Evolutionary conservation across 805 yeast genomes (phyloP), one percentile per base, ranked within the genome.

Genomic region (Ogataea degrootiae): DNA sequence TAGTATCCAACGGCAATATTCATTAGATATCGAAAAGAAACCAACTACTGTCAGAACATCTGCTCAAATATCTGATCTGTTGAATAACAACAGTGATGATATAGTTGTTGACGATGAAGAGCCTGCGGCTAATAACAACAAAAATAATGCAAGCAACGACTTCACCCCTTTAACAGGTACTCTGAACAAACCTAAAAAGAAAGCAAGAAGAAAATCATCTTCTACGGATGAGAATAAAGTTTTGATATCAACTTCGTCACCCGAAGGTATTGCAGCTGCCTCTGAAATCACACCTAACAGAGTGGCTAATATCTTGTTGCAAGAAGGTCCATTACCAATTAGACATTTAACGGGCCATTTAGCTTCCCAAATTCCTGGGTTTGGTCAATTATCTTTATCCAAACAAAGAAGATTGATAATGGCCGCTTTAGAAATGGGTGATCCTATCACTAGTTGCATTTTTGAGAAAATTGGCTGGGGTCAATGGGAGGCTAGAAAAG

Each of bases 381-480:
- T 91, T 64, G 88, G 87, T 47, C 79, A 79, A 54, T 70, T 91
- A 47, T 85, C 95, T 2, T 73, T 89, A 19, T 87, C 96, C 11
- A 91, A 91, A 61, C 97, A 91, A 67, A 77, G 97, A 61, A 74
- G 97, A 50, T 75, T 91, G 48, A 91, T 91, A 31, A 91, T 91
- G 84, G 82, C 90, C 14, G 94, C 91, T 37, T 76, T 91, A 68
- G 96, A 89, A 57, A 77, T 79, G 53, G 85, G 87, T 9, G 87
- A 82, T 58, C 55, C 73, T 1, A 71, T 65, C 38, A 83, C 79
- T 47, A 75, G 76, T 48, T 83, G 86, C 39, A 79, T 85, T 15
- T 91, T 91, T 68, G 96, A 89, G 60, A 91, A 91, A 68, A 89
- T 91, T 33, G 97, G 97, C 21, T 91, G 98, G 98, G 98, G 98